Evolutionary conservation across 108 stramenopile genomes (phyloP).

Genomic region (Cyclostephanos tholiformis): DNA sequence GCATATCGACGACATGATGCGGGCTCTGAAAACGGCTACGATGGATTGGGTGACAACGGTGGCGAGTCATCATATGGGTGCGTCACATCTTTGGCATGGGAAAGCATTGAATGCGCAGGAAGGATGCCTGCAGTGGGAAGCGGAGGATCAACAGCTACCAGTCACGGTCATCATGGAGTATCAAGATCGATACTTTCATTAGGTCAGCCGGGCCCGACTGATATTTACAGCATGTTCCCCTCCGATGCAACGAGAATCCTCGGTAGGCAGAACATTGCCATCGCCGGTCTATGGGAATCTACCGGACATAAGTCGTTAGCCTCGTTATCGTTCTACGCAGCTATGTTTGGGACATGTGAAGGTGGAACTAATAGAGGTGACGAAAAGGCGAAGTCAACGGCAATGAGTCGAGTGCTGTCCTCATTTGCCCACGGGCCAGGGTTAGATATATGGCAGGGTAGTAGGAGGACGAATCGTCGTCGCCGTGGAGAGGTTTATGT

Average conservation of each 20-base stretch:
- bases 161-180: constrained; percentile 34
- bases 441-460: constrained; percentile 24
- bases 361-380: not conserved
- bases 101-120: constrained; percentile 32
- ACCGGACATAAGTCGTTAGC: constrained; percentile 50
- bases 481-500: constrained; percentile 10
- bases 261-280: constrained; percentile 49
- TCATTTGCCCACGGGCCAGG: constrained; percentile 34
- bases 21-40: constrained; percentile 12
- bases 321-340: constrained; percentile 50
- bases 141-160: not conserved
- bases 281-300: constrained; percentile 73
- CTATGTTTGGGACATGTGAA: constrained; percentile 59
- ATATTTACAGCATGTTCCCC: constrained; percentile 31
- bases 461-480: not conserved
- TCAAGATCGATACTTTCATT: constrained; percentile 28
- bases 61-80: not conserved
- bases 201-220: constrained; percentile 27
- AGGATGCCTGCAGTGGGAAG: constrained; percentile 4
- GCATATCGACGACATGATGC: constrained; percentile 26
- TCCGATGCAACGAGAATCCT: constrained; percentile 53
- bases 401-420: constrained; percentile 36
- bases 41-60: not conserved
- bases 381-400: not conserved
- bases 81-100: constrained; percentile 35